phyloP scores from a whole-genome alignment of 2,329 filamentous ascomycete genomes.

The Apiospora marii region DNA sequence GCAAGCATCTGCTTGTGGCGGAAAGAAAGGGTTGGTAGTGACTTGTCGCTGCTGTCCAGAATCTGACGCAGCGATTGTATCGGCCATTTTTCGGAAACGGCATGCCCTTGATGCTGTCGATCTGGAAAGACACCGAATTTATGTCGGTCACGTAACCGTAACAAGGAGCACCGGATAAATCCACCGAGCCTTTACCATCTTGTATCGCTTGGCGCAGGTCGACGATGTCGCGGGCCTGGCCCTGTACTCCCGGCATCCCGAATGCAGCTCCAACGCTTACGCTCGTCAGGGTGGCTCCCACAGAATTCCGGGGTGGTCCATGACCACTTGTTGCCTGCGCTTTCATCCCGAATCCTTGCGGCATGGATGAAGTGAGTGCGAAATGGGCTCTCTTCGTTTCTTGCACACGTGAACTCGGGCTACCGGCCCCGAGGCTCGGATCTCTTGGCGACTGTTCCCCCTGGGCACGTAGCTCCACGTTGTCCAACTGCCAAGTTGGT shows the following conservation, averaged over 20 bases:
- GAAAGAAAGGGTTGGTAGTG: not conserved
- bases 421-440: not conserved
- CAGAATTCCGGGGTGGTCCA: not conserved
- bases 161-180: not conserved
- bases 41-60: not conserved
- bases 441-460: not conserved
- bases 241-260: not conserved
- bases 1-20: not conserved
- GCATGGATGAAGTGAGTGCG: too few species aligned
- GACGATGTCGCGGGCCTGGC: not conserved
- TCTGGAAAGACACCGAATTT: not conserved
- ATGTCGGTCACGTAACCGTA: not conserved
- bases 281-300: not conserved
- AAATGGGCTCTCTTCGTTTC: not conserved
- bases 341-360: not conserved
- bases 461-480: constrained; percentile 1
- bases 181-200: not conserved
- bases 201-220: not conserved
- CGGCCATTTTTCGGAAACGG: not conserved
- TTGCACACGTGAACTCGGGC: too few species aligned
- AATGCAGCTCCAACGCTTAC: not conserved
- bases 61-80: not conserved
- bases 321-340: not conserved
- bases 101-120: not conserved
- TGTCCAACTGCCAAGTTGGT: not conserved